These are phyloP conservation scores for Blastomyces silverae DNA, from an alignment of 2,329 filamentous ascomycete species.

Conservation along the genomic window DNA sequence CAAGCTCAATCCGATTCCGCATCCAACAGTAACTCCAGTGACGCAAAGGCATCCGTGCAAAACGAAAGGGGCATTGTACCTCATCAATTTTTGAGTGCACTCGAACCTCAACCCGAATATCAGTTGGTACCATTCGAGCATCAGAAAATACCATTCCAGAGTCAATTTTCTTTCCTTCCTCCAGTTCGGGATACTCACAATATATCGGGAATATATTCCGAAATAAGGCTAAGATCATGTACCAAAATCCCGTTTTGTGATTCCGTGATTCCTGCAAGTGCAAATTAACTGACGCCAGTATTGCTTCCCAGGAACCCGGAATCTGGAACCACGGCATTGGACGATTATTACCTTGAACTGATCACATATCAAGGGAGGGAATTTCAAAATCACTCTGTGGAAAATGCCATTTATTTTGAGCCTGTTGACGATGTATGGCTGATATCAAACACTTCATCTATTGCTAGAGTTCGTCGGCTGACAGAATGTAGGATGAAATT, in stretches of 20 bases:
- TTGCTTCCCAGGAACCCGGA: conserved; percentile 36
- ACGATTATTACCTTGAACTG: conserved; percentile 54
- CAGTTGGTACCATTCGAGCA: background rate
- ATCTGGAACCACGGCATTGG: conserved; percentile 47
- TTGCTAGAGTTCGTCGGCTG: conserved; percentile 11
- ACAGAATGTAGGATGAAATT: conserved; percentile 55
- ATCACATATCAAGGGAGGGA: conserved; percentile 56
- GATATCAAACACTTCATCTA: conserved; percentile 10
- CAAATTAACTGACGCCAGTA: background rate
- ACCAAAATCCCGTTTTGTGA: background rate
- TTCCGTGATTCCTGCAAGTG: background rate
- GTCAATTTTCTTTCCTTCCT: background rate
- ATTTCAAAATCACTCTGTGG: conserved; percentile 61
- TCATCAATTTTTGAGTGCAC: background rate
- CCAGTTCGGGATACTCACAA: background rate
- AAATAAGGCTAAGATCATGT: conserved; percentile 7
- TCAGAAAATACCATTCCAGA: conserved; percentile 1
- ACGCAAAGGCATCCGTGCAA: background rate
- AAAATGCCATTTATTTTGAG: conserved; percentile 58
- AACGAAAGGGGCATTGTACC: conserved; percentile 3
- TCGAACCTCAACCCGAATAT: background rate
- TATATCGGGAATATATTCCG: conserved; percentile 1
- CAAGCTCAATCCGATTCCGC: background rate
- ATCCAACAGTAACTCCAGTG: conserved; percentile 4
- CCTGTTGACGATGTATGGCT: conserved; percentile 62